phyloP scores from a whole-genome alignment of 495 filamentous ascomycete genomes.

The Lepraria neglecta region DNA sequence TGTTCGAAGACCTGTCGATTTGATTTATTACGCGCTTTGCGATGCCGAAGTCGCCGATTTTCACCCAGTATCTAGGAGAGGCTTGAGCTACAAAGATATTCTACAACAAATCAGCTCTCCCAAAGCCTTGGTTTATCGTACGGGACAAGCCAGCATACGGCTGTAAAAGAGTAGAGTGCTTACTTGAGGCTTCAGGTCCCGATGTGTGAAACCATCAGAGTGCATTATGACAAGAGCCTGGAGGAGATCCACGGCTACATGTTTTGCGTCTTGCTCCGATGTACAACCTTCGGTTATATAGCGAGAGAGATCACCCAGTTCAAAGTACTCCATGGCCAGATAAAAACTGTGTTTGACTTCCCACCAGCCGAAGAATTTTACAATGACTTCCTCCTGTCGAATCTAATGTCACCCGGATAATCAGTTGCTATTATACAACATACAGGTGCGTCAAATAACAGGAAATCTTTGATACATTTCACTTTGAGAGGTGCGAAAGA shows the following conservation, averaged over 20 bases:
- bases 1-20: constrained; percentile 26
- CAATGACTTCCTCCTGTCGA: constrained; percentile 2
- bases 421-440: no score
- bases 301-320: constrained; percentile 22
- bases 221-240: constrained; percentile 32
- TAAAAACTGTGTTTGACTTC: constrained; percentile 18
- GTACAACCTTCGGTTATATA: constrained; percentile 14
- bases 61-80: constrained; percentile 37
- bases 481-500: no score
- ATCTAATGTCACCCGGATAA: not conserved
- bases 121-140: no score
- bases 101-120: constrained; percentile 15
- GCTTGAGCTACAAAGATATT: constrained; percentile 32
- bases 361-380: constrained; percentile 20
- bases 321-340: constrained; percentile 34
- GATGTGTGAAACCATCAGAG: constrained; percentile 27
- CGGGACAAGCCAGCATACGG: no score
- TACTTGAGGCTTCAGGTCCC: constrained; percentile 31
- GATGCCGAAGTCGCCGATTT: constrained; percentile 49
- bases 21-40: constrained; percentile 30
- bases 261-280: constrained; percentile 23
- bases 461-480: no score
- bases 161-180: not conserved
- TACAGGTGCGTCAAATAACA: no score
- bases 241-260: constrained; percentile 25